Evolutionary conservation across 768 basidiomycete genomes (phyloP), one percentile per base, ranked within the genome.

Genomic region (Calocera cornea): DNA sequence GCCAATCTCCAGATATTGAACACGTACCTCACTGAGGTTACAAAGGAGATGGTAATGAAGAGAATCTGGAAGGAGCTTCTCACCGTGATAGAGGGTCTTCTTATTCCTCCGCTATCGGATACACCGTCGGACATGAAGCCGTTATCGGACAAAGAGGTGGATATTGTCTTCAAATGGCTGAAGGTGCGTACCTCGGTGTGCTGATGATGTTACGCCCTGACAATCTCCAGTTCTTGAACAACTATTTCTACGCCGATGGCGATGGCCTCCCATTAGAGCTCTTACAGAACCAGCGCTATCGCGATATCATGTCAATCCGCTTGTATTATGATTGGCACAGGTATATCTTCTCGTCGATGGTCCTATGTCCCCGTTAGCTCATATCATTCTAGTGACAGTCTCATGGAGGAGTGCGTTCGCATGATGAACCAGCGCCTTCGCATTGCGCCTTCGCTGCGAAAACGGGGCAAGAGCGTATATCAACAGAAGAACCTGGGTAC

Each of bases 141-240:
- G 0, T 76, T 99, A 74, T 87, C 83, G 31, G 97, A 98, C 73
- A 95, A 95, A 77, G 97, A 97, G 78, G 90, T 98, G 40, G 97
- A 98, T 75, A 88, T 97, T 68, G 95, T 95, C n/a, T 92, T 97
- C 80, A 95, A 94, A 75, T 97, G 97, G 92, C 76, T 98, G 66
- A 95, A 94, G 86, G 94, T 90, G 67, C 19, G 77, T 72, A n/a
- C 69, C 40, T 17, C 7, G 3, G 3, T n/a, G 16, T 10, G 47
- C 31, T 41, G 50, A 33, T 67, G 19, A 34, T 7, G 31, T 14
- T 24, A 5, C 19, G 64, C 73, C 22, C 69, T 67, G 34, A 67
- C 33, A 41, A 24, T 40, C 2, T 36, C 1, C 68, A 95, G 92
- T 97, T 97, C 81, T 73, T 99, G 75, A 81, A 88, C 67, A 92